Percentiles rank a stretch among this genome's conserved stretches.
phyloP scores from a whole-genome alignment of 345 rosid species.

The Citrus unshiu region DNA sequence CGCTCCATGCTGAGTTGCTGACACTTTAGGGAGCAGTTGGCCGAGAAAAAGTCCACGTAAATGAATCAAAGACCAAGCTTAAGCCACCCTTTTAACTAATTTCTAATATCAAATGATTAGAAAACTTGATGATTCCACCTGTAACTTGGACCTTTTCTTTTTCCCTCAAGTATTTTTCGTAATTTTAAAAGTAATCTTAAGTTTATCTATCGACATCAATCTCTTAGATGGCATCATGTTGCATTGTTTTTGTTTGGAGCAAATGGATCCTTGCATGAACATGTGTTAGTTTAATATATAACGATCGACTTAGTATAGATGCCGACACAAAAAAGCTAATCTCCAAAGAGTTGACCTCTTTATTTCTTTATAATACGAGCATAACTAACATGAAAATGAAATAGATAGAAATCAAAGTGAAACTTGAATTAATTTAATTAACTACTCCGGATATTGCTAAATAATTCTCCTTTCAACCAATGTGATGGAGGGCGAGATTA shows the following conservation, averaged over 20 bases:
- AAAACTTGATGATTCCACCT: conserved; percentile 14
- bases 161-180: not conserved
- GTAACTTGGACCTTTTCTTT: not conserved
- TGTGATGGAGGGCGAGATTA: too few species aligned
- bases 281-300: too few species aligned
- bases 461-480: too few species aligned
- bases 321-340: conserved; percentile 13
- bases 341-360: conserved; percentile 24
- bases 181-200: not conserved
- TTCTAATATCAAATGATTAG: not conserved
- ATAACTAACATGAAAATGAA: conserved; percentile 17
- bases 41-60: conserved; percentile 15
- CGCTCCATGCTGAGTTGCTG: too few species aligned
- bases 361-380: not conserved
- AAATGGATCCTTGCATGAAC: conserved; percentile 9
- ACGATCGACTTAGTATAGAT: too few species aligned
- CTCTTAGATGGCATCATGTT: conserved; percentile 4
- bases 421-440: not conserved
- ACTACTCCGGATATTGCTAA: too few species aligned
- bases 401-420: not conserved
- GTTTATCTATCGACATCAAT: conserved; percentile 14
- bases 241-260: not conserved
- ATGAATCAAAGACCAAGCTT: not conserved
- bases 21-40: conserved; percentile 21
- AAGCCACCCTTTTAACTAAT: not conserved